Conservation (phyloP, 306 rosid genomes). For the Quercus ilex region DNA sequence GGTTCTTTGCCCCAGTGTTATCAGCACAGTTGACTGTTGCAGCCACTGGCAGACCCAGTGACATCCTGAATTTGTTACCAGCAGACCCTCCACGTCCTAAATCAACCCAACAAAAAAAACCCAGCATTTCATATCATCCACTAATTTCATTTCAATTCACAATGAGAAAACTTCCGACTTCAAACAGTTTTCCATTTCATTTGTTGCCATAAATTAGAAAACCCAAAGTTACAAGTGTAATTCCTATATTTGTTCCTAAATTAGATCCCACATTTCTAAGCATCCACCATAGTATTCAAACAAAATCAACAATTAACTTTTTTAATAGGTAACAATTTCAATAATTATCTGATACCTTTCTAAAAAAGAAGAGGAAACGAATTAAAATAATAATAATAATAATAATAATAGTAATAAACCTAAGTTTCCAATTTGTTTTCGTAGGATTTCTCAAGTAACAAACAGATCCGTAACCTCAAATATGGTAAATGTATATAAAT, state of each 20-base stretch:
- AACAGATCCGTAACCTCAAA: neutral
- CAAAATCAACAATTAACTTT: neutral
- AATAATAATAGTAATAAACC: neutral
- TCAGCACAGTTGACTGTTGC: constrained; percentile 72
- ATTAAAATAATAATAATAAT: neutral
- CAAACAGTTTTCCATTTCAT: neutral
- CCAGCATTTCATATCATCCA: neutral
- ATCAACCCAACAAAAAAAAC: neutral
- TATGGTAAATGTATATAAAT: neutral
- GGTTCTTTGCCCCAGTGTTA: constrained; percentile 62
- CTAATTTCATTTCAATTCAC: neutral
- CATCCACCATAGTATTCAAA: neutral
- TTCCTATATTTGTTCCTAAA: neutral
- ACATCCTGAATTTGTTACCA: constrained; percentile 73
- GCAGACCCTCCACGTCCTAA: constrained; percentile 68
- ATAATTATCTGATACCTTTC: neutral
- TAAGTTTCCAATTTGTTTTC: neutral
- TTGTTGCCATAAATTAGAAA: neutral
- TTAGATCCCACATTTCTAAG: neutral
- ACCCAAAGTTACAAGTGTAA: neutral
- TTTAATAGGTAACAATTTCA: neutral
- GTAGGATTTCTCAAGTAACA: neutral
- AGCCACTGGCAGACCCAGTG: constrained; percentile 73
- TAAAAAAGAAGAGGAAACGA: neutral
- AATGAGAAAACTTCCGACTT: neutral